Evolutionary conservation across 805 yeast species (phyloP), one percentile per base, ranked within the genome.

Genomic region (Wickerhamiella siamensis): DNA sequence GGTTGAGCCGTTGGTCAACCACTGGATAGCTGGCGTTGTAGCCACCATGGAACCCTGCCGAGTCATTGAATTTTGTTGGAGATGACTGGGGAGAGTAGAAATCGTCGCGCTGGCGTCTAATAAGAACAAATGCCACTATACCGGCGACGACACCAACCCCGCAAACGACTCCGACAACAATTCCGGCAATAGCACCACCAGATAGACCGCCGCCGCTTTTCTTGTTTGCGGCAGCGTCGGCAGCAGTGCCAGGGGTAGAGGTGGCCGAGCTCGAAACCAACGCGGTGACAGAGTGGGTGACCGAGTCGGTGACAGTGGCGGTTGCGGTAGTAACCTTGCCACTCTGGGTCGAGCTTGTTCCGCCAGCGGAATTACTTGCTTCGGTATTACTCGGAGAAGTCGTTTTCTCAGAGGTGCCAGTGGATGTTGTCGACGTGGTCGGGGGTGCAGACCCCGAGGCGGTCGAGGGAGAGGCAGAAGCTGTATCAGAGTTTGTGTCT

Each of bases 1-100:
- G 84, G 57, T 79, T 78, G 47, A 79, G 61, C 43, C 86, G 66
- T 38, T 80, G 84, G 58, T 75, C 87, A 36, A 69, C 59, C 19
- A 59, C 68, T 50, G 61, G 56, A 42, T 47, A 47, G 43, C 47
- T 46, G 32, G 46, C 53, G 41, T 43, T 43, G 17, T 48, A 45
- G 40, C 38, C 41, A 31, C 41, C 43, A 15, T 39, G 33, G 37
- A 40, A 12, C 29, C 55, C 50, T 53, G 61, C 54, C 17, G 59
- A 56, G 42, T 50, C 55, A 39, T 52, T 51, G 54, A 59, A 57
- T 18, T 44, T 43, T 31, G 47, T 43, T 5, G 57, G 56, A 12
- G 56, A 47, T 9, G 53, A 49, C 32, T 48, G 48, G 6, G 62
- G 60, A 22, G 59, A 50, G 47, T 50, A 52, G 33, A 53, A 56